These are phyloP conservation scores for Pseudogymnoascus sp. DNA, from an alignment of 2,329 filamentous ascomycete genomes.

Conservation along the genomic window DNA sequence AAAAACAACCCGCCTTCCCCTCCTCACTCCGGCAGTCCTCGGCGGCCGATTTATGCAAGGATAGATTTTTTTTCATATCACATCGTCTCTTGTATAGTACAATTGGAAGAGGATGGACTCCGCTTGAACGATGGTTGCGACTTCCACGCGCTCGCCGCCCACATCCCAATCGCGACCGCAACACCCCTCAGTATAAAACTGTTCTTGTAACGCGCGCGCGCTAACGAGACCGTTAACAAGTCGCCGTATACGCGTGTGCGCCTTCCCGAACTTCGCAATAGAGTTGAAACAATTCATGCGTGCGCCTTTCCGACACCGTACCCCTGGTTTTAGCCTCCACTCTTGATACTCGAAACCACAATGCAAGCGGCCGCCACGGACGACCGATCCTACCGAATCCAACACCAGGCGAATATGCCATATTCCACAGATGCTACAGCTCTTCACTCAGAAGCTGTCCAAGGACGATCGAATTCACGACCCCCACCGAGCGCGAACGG, in stretches of 20 bases:
- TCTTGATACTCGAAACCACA: conserved; percentile 7
- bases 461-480: not conserved
- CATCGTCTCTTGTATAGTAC: not conserved
- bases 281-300: conserved; percentile 8
- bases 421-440: not conserved
- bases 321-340: conserved; percentile 4
- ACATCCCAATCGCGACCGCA: not conserved
- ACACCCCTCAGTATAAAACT: conserved; percentile 9
- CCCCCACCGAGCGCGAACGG: not conserved
- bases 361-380: conserved; percentile 7
- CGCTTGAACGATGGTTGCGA: conserved; percentile 3
- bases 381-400: conserved; percentile 7
- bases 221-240: not conserved
- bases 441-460: not conserved
- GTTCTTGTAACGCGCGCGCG: conserved; percentile 5
- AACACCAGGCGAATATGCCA: conserved; percentile 4
- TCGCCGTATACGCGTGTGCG: conserved; percentile 1
- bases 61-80: not conserved
- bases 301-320: conserved; percentile 1
- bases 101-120: conserved; percentile 1
- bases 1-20: conserved; percentile 1
- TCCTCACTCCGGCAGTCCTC: not conserved
- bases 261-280: not conserved
- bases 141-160: conserved; percentile 4
- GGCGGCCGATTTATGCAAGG: not conserved